Evolutionary conservation across 23 red algal genomes (phyloP), one percentile per base, ranked within the genome.

Genomic region (Gracilaria gracilis): DNA sequence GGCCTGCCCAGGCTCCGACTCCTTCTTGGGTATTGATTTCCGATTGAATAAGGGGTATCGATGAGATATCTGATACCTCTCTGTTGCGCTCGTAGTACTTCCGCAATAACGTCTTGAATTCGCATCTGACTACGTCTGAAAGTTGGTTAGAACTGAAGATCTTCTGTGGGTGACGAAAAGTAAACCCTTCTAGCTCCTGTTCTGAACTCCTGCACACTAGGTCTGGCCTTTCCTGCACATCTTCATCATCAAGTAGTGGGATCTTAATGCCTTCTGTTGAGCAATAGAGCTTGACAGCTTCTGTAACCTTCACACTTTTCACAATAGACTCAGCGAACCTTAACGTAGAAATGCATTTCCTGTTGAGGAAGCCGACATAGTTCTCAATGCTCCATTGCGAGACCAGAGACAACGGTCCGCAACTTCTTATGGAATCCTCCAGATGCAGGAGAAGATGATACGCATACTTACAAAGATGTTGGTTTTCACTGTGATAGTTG

Each of bases 381-480:
- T 61, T 61, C 48, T 80, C 48, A 14, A 80, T 57, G 8, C 36
- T 48, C 48, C 76, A 57, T 57, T 80, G 76, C 14, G 76, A 80
- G 1, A 80, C 76, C 14, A 80, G 48, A n/a, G 76, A 80, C 2
- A 80, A 16, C 4, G 76, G 48, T 14, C 48, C 23, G 23, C 76
- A 57, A 32, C n/a, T 25, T 61, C 20, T 49, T 12, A 75, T 36
- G 15, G 40, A 75, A 13, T 46, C 15, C 29, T 75, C 35, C 2
- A 75, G 71, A 51, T 80, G 76, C 2, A 80, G 48, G 5, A 80
- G 54, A 24, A 80, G n/a, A 32, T 57, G 48, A 32, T 80, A 80
- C 5, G 28, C 76, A 32, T 80, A 80, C 32, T 57, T 49, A 6
- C 49, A 80, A 19, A 80, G 29, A 27, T 80, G 39, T 24, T 35